These are phyloP conservation scores for Fusarium secorum DNA, from an alignment of 2,329 filamentous ascomycete genomes.

Conservation along the genomic window DNA sequence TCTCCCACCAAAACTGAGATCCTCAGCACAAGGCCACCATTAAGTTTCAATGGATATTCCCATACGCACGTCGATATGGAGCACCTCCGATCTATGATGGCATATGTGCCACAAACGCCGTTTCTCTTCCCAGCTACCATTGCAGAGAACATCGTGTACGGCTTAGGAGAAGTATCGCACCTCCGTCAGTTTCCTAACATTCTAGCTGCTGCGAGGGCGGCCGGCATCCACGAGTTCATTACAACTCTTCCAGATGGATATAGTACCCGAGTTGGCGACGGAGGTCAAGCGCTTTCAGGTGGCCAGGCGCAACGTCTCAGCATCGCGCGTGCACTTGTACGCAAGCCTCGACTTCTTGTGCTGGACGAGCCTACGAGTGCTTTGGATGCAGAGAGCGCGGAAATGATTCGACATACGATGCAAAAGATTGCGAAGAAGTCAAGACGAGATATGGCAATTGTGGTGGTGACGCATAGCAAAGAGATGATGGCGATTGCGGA, in stretches of 20 bases:
- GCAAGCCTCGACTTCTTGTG: constrained; percentile 75
- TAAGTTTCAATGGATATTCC: constrained; percentile 67
- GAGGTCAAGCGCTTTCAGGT: constrained; percentile 75
- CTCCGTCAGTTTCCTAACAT: constrained; percentile 57
- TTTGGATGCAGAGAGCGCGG: constrained; percentile 74
- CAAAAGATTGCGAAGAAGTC: constrained; percentile 54
- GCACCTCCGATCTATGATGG: constrained; percentile 67
- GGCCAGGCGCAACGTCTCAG: constrained; percentile 84
- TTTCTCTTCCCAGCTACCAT: constrained; percentile 81
- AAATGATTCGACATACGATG: constrained; percentile 70
- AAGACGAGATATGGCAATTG: constrained; percentile 65
- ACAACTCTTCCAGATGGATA: constrained; percentile 66
- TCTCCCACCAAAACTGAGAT: constrained; percentile 42
- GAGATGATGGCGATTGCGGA: constrained; percentile 89
- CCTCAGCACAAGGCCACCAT: constrained; percentile 39
- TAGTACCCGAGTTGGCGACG: constrained; percentile 77
- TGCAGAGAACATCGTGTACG: constrained; percentile 83
- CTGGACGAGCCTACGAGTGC: constrained; percentile 89
- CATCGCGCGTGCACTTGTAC: constrained; percentile 80
- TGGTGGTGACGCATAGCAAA: constrained; percentile 81
- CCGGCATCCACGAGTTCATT: constrained; percentile 81
- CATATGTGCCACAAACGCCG: constrained; percentile 74
- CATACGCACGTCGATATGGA: constrained; percentile 66
- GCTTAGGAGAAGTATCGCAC: constrained; percentile 64
- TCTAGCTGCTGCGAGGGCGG: constrained; percentile 60